Percentiles rank a stretch among this genome's conserved stretches.
Evolutionary conservation across 1,139 yeast genomes (phyloP).

Genomic region (Yamadazyma mexicana): DNA sequence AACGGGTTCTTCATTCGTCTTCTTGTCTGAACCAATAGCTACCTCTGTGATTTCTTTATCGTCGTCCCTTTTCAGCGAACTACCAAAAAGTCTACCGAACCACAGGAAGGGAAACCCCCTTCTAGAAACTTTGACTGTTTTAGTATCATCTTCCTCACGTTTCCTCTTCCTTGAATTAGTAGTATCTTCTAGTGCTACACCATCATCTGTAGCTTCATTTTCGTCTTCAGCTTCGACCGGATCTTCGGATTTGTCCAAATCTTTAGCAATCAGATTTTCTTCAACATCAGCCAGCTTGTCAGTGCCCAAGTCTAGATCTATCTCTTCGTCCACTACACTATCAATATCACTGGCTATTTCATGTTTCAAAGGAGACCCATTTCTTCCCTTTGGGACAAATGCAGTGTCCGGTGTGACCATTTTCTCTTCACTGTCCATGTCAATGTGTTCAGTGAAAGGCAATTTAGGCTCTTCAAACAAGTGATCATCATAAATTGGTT

Average conservation of each 20-base stretch:
- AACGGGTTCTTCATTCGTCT: too few species aligned
- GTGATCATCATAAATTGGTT: conserved; percentile 1
- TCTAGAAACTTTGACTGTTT: too few species aligned
- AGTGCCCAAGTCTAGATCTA: neutral
- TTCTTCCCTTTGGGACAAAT: conserved; percentile 1
- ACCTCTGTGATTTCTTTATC: too few species aligned
- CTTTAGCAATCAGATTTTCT: too few species aligned
- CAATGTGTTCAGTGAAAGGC: conserved; percentile 8
- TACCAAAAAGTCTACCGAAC: too few species aligned
- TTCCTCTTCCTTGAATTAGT: neutral
- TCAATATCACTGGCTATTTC: conserved; percentile 8
- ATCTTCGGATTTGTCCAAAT: neutral
- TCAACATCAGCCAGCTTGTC: too few species aligned
- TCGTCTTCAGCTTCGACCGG: neutral
- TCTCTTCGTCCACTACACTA: neutral
- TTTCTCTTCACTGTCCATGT: conserved; percentile 8
- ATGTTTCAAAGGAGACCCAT: conserved; percentile 7
- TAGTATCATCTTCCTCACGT: too few species aligned
- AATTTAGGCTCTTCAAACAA: conserved; percentile 6
- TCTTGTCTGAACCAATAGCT: too few species aligned
- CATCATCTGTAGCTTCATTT: neutral
- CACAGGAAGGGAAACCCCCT: conserved; percentile 3
- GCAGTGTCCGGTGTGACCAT: conserved; percentile 10
- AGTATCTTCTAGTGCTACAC: conserved; percentile 4
- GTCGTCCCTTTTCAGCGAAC: neutral